Evolutionary conservation across 768 basidiomycete species (phyloP), one percentile per base, ranked within the genome.

Genomic region (Boletus reticuloceps): DNA sequence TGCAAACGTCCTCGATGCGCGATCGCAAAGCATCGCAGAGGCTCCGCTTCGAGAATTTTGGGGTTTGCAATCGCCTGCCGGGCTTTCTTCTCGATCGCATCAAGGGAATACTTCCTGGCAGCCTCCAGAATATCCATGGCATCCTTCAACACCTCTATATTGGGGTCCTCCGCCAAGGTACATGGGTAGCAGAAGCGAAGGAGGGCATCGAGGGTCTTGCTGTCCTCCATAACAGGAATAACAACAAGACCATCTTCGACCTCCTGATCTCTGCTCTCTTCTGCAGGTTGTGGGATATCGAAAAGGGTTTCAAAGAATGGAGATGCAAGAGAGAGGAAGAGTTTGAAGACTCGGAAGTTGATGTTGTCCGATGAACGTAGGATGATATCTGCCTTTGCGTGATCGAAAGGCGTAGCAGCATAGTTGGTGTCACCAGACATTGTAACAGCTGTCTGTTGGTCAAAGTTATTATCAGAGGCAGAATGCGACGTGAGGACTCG

Each of bases 211-310:
- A 38, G 37, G 16, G 37, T 38, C 37, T 38, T 38, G 16, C 37
- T 38, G 14, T 37, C 34, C 19, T 47, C 34, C 22, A 34, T 36
- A 1, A 49, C 47, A 3, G 37, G 25, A 29, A 49, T 22, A 25
- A 49, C 47, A 19, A 16, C 25, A 9, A 49, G 47, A 4, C 47
- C 47, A 48, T 38, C 47, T 12, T 17, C 13, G 17, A 38, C 37
- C 37, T 38, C 37, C 37, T 38, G 37, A 38, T 32, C 32, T 9
- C 11, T 47, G 6, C 9, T 49, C 17, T 13, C 58, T 41, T 55
- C 39, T 9, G 42, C 16, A 6, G 69, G 56, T 34, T 74, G 66
- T 10, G 68, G 68, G 8, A 73, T 52, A 22, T 58, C 42, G 50
- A 75, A 38, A 12, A 38, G 37, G 17, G 37, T 38, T 38, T 38